Evolutionary conservation across 2,329 filamentous ascomycete genomes (phyloP).

Genomic region (Cytospora paraplurivora): DNA sequence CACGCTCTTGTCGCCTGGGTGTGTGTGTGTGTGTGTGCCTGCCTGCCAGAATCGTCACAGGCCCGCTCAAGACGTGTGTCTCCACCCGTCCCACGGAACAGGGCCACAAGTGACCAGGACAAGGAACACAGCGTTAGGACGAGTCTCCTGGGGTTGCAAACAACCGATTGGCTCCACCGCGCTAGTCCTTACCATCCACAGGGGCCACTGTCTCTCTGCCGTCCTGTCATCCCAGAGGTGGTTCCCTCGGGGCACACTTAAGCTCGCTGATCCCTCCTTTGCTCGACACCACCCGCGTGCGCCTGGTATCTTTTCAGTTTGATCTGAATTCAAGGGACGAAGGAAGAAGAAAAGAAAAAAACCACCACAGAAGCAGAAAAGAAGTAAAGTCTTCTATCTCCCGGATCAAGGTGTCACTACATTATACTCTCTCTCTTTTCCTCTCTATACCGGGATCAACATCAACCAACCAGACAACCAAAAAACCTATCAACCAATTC

Average conservation of each 20-base stretch:
- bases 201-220: constrained; percentile 29
- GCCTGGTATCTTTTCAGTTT: constrained; percentile 40
- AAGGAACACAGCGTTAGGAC: constrained; percentile 44
- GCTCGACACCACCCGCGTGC: constrained; percentile 36
- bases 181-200: constrained; percentile 38
- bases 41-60: constrained; percentile 56
- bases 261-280: constrained; percentile 31
- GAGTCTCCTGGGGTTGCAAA: constrained; percentile 42
- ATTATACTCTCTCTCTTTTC: constrained; percentile 39
- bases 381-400: constrained; percentile 32
- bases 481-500: constrained; percentile 29
- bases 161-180: constrained; percentile 42
- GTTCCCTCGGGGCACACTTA: constrained; percentile 27
- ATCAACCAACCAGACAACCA: constrained; percentile 50
- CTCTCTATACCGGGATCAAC: constrained; percentile 47
- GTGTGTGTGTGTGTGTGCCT: background rate
- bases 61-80: constrained; percentile 37
- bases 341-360: constrained; percentile 35
- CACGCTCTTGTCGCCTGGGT: no score
- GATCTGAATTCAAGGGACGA: constrained; percentile 15
- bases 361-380: constrained; percentile 29
- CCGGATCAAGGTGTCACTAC: constrained; percentile 39
- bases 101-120: constrained; percentile 38
- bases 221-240: constrained; percentile 23
- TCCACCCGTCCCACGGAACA: constrained; percentile 48